Evolutionary conservation across 495 filamentous ascomycete genomes (phyloP), one percentile per base, ranked within the genome.

Genomic region (Amorphotheca resinae): DNA sequence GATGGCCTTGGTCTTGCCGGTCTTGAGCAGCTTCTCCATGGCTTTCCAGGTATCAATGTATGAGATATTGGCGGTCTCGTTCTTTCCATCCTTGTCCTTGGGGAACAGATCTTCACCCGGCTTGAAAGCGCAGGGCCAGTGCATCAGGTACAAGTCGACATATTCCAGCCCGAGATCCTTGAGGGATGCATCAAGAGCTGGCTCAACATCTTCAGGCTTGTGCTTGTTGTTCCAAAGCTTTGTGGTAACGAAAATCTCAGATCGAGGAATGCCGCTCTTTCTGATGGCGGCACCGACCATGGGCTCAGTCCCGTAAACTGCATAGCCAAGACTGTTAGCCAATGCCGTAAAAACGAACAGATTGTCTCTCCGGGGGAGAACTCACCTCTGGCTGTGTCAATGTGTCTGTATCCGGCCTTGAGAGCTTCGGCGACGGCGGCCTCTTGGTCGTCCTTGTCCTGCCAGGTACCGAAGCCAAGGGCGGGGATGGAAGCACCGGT

Each of bases 11-110:
- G 84, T 82, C 64, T 85, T 85, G 56, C 84, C 83, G 7, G 31
- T 80, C 73, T 59, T 68, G 0, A 80, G 53, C 7, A 91, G 67
- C 52, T 72, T 73, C 65, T 93, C 84, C 76, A 93, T 83, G 52
- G 68, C 73, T 60, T 79, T 79, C 78, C 79, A 91, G 28, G 83
- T 88, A n/a, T 79, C 71, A 38, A 82, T 60, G 54, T 86, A 53
- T 6, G 32, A 39, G 40, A 76, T 82, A n/a, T 68, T 78, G 11
- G 79, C 65, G 12, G 88, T 70, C 66, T 86, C 84, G 66, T 63
- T 84, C 82, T 63, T 79, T 67, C 79, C 85, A 86, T 39, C 83
- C 86, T 65, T 88, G 64, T 86, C 70, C 79, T 83, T 89, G 62
- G 83, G 70, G 23, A 60, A 50, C 21, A 64, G 58, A 12, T 42